These are phyloP conservation scores for Saturnispora bothae DNA, from an alignment of 805 yeast species.

Conservation along the genomic window DNA sequence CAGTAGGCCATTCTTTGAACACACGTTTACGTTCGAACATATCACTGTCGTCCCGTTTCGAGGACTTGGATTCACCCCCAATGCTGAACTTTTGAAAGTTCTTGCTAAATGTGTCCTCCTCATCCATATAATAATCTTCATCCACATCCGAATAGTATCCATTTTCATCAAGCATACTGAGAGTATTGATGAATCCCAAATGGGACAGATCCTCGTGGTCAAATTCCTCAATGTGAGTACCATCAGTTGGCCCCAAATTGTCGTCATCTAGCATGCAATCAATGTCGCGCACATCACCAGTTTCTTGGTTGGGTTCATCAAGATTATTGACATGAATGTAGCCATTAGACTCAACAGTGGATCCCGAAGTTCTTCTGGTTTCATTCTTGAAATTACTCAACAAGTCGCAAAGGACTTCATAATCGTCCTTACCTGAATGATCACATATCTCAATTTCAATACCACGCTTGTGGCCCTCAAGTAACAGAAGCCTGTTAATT, in stretches of 20 bases:
- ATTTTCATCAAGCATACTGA: slow-evolving; percentile 9
- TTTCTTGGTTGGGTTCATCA: too few species aligned
- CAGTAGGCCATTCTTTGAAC: slow-evolving; percentile 32
- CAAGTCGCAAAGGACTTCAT: slow-evolving; percentile 10
- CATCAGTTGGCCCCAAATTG: slow-evolving; percentile 5
- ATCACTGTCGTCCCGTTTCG: background rate
- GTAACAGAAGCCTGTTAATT: slow-evolving; percentile 2
- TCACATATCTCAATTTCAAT: slow-evolving; percentile 1
- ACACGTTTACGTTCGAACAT: background rate
- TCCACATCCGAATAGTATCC: slow-evolving; percentile 12
- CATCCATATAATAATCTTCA: slow-evolving; percentile 2
- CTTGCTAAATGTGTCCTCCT: background rate
- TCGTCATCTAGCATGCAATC: slow-evolving; percentile 1
- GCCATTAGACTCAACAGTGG: too few species aligned
- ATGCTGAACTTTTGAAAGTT: background rate
- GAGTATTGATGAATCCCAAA: slow-evolving; percentile 1
- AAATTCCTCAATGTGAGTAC: background rate
- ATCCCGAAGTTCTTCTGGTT: background rate
- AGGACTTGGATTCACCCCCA: background rate
- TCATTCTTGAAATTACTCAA: slow-evolving; percentile 3
- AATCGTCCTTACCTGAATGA: slow-evolving; percentile 11
- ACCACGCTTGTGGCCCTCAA: background rate
- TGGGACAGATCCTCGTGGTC: background rate
- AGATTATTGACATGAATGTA: too few species aligned
- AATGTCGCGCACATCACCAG: background rate